Conservation (phyloP, 352 stramenopile species). For the Phytophthora pluvialis region DNA sequence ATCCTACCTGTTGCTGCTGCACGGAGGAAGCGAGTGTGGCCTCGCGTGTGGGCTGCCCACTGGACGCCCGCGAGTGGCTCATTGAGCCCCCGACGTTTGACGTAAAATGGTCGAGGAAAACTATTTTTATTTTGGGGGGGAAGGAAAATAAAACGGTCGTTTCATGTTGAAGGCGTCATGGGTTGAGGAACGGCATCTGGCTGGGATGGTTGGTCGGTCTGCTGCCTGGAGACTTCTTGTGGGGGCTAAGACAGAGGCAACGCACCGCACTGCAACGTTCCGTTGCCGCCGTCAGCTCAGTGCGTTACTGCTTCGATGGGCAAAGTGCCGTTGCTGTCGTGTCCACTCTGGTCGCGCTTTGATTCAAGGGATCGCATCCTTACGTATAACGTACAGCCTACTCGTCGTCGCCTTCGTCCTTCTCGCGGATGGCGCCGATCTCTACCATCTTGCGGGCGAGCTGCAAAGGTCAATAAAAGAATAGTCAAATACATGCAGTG, state of each 20-base stretch:
- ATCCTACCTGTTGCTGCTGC: slow-evolving; percentile 17
- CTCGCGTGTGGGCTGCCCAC: slow-evolving; percentile 18
- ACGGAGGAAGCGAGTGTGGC: slow-evolving; percentile 16
- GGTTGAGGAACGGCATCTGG: not conserved
- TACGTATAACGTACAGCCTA: not conserved
- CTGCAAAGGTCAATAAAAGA: slow-evolving; percentile 36
- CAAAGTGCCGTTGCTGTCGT: slow-evolving; percentile 8
- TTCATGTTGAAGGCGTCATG: slow-evolving; percentile 24
- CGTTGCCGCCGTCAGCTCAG: slow-evolving; percentile 11
- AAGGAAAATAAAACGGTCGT: not conserved
- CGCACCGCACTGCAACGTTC: slow-evolving; percentile 5
- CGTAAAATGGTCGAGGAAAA: not conserved
- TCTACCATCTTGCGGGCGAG: slow-evolving; percentile 62
- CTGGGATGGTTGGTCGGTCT: not conserved
- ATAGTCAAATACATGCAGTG: not conserved
- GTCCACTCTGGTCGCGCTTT: not conserved
- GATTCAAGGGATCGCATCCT: too few species aligned
- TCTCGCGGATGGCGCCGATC: slow-evolving; percentile 63
- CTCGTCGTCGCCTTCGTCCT: slow-evolving; percentile 46
- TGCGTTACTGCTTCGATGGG: not conserved
- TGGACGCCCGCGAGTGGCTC: slow-evolving; percentile 10
- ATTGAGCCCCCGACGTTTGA: slow-evolving; percentile 19
- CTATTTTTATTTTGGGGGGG: slow-evolving; percentile 2
- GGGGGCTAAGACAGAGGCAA: slow-evolving; percentile 13
- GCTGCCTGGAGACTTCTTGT: not conserved